These are phyloP conservation scores for Cadophora malorum DNA, from an alignment of 2,329 filamentous ascomycete species.

Conservation along the genomic window DNA sequence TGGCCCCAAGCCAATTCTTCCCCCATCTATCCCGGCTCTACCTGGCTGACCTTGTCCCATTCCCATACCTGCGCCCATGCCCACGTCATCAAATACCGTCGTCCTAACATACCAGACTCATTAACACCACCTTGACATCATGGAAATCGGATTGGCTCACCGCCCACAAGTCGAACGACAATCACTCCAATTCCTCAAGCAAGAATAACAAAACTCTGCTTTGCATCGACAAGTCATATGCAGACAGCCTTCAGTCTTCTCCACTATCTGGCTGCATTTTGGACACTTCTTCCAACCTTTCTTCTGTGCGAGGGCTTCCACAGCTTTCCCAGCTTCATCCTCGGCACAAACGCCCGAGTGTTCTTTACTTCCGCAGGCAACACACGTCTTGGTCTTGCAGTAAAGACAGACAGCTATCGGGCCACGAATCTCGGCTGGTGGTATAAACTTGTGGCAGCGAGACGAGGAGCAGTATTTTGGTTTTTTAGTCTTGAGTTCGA, in stretches of 20 bases:
- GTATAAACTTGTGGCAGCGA: conserved; percentile 40
- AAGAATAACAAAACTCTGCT: conserved; percentile 42
- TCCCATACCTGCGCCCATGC: not conserved
- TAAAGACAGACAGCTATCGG: conserved; percentile 34
- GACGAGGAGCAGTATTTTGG: conserved; percentile 40
- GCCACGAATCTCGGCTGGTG: conserved; percentile 36
- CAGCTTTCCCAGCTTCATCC: conserved; percentile 37
- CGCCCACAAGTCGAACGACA: conserved; percentile 23
- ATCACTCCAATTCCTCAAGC: conserved; percentile 34
- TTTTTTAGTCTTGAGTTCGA: conserved; percentile 41
- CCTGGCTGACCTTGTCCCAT: not conserved
- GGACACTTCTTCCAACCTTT: conserved; percentile 42
- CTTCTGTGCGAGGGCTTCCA: conserved; percentile 36
- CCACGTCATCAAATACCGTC: not conserved
- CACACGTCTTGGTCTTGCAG: conserved; percentile 38
- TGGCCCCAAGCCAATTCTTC: not conserved
- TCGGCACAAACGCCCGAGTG: conserved; percentile 41
- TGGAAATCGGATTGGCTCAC: not conserved
- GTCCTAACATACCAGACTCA: conserved; percentile 11
- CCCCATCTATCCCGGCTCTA: not conserved
- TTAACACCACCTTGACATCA: conserved; percentile 13
- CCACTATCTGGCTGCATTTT: conserved; percentile 39
- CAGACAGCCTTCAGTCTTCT: conserved; percentile 41
- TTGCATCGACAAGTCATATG: conserved; percentile 44
- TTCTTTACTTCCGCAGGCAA: conserved; percentile 33